Evolutionary conservation across 192 early-diverging fungal species (phyloP).

Genomic region (Rhizophagus sp.): DNA sequence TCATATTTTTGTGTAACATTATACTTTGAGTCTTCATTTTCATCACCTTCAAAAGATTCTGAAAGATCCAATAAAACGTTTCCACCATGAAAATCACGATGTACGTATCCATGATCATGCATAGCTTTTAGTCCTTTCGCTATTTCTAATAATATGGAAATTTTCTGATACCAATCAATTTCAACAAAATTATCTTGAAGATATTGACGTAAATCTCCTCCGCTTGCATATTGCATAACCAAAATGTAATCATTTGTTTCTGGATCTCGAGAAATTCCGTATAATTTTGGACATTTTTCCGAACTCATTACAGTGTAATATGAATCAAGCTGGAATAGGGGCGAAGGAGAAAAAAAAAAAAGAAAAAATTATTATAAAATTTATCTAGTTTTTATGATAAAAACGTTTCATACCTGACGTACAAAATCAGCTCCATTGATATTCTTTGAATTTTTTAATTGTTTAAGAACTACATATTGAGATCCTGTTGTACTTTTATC

Average conservation of each 20-base stretch:
- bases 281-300: not conserved
- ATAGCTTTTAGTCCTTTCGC: not conserved
- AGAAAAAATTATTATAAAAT: no score
- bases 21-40: not conserved
- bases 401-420: no score
- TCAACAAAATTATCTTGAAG: not conserved
- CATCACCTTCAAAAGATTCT: not conserved
- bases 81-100: not conserved
- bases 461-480: not conserved
- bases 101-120: not conserved
- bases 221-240: constrained; percentile 4
- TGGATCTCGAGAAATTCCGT: constrained; percentile 1
- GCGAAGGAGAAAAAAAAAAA: not conserved
- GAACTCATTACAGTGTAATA: not conserved
- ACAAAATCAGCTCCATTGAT: no score
- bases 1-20: not conserved
- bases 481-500: not conserved
- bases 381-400: no score
- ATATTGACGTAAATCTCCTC: not conserved
- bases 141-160: not conserved
- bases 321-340: not conserved
- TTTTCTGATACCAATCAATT: not conserved
- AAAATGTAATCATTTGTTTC: not conserved
- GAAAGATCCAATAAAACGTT: not conserved
- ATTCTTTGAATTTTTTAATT: not conserved